phyloP scores from a whole-genome alignment of 2,329 filamentous ascomycete genomes.

The Pseudogymnoascus destructans region DNA sequence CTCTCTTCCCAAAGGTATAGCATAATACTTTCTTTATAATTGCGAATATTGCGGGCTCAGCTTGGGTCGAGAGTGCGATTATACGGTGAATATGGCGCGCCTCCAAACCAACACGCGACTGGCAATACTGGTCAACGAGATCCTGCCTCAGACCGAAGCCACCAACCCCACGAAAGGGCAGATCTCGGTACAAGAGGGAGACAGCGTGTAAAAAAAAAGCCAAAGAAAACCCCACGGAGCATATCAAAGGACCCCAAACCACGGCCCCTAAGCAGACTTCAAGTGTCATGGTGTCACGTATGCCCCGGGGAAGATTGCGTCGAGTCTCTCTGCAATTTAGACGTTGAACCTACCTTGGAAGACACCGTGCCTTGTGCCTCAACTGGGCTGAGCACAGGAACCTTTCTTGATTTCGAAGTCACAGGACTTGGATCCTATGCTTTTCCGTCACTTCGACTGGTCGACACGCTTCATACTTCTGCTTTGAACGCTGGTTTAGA shows the following conservation, averaged over 20 bases:
- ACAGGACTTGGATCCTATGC: background rate
- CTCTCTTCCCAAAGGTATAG: slow-evolving; percentile 48
- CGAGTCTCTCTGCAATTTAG: background rate
- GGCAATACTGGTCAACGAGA: background rate
- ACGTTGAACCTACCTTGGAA: background rate
- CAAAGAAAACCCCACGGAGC: background rate
- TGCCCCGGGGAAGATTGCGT: background rate
- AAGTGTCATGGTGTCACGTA: background rate
- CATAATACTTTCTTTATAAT: slow-evolving; percentile 9
- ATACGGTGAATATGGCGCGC: background rate
- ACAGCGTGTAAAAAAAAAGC: background rate
- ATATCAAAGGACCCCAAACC: background rate
- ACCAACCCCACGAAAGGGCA: background rate
- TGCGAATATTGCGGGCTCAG: background rate
- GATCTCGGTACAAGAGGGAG: background rate
- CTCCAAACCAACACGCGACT: background rate
- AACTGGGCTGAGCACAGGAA: background rate
- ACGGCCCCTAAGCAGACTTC: background rate
- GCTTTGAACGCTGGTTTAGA: slow-evolving; percentile 1
- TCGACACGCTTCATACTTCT: background rate
- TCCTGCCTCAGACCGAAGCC: background rate
- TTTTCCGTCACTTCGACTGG: background rate
- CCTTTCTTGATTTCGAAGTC: background rate
- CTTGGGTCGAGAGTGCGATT: background rate
- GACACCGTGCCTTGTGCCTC: background rate